Conservation (phyloP, 2,329 filamentous ascomycete genomes). For the Cryoendolithus antarcticus region DNA sequence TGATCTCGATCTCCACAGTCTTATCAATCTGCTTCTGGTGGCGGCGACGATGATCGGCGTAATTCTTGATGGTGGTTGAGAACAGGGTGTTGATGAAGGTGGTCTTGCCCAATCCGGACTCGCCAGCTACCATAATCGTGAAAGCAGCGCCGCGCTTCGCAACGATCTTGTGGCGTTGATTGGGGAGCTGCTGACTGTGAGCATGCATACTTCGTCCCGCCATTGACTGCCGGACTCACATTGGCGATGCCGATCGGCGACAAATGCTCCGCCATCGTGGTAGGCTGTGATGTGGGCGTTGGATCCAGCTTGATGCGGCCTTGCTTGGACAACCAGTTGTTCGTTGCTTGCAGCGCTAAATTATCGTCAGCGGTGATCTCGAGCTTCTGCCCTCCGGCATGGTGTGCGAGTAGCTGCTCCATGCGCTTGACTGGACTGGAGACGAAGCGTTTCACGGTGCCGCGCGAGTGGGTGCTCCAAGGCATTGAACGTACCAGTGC, state of each 20-base stretch:
- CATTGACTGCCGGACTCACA: conserved; percentile 35
- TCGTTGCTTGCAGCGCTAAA: too few relatives aligned
- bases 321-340: too few relatives aligned
- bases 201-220: neutral
- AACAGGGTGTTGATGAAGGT: conserved; percentile 99
- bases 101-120: conserved; percentile 97
- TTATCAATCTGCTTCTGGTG: conserved; percentile 99
- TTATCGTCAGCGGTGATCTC: too few relatives aligned
- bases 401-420: too few relatives aligned
- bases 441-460: too few relatives aligned
- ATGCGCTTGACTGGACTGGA: too few relatives aligned
- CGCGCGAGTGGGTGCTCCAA: conserved; percentile 3
- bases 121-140: conserved; percentile 99
- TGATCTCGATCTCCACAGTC: conserved; percentile 99
- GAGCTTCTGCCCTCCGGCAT: too few relatives aligned
- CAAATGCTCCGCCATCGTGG: conserved; percentile 49
- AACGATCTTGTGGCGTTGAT: conserved; percentile 63
- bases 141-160: conserved; percentile 87
- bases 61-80: conserved; percentile 99
- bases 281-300: neutral
- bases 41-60: conserved; percentile 97
- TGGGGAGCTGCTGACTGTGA: conserved; percentile 42
- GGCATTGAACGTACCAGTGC: conserved; percentile 1
- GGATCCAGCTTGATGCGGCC: too few relatives aligned
- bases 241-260: conserved; percentile 65